A percentile compares a stretch with the other conserved stretches of the same genome.
These are phyloP conservation scores for Cyamopsis tetragonoloba DNA, from an alignment of 306 rosid genomes.

Conservation along the genomic window DNA sequence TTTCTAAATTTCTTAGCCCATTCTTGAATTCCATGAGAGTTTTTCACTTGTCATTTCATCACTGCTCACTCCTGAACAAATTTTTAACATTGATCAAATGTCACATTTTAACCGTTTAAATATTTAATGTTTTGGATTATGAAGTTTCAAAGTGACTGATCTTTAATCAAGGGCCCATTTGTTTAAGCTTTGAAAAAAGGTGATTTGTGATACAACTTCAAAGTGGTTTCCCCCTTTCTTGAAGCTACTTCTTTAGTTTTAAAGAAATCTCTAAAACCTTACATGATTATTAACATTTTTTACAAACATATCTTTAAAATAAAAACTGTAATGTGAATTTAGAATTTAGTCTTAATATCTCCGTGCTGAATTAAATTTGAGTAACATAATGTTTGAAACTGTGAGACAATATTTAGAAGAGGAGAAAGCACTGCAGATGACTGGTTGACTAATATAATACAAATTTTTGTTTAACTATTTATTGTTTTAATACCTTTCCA, in stretches of 20 bases:
- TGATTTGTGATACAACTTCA: too few relatives aligned
- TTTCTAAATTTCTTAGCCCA: neutral
- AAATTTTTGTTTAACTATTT: neutral
- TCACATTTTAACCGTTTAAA: neutral
- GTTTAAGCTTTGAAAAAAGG: too few relatives aligned
- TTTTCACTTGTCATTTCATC: neutral
- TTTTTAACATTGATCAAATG: neutral
- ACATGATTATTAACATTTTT: too few relatives aligned
- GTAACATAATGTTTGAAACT: neutral
- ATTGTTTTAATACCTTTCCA: conserved; percentile 8
- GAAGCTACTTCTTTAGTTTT: too few relatives aligned
- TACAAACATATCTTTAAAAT: too few relatives aligned
- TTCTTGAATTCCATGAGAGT: conserved; percentile 18
- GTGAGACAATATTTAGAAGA: conserved; percentile 21
- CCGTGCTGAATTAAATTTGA: conserved; percentile 1
- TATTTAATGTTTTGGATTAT: neutral
- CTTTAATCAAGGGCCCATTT: too few relatives aligned
- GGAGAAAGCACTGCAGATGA: neutral
- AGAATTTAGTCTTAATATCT: conserved; percentile 1
- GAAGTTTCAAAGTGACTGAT: neutral
- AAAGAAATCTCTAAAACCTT: too few relatives aligned
- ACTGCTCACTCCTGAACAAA: neutral
- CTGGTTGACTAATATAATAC: neutral
- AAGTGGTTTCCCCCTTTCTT: too few relatives aligned
- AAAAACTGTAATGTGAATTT: neutral